Evolutionary conservation across 75 land plant species (phyloP).

Genomic region (Selaginella tamariscina): DNA sequence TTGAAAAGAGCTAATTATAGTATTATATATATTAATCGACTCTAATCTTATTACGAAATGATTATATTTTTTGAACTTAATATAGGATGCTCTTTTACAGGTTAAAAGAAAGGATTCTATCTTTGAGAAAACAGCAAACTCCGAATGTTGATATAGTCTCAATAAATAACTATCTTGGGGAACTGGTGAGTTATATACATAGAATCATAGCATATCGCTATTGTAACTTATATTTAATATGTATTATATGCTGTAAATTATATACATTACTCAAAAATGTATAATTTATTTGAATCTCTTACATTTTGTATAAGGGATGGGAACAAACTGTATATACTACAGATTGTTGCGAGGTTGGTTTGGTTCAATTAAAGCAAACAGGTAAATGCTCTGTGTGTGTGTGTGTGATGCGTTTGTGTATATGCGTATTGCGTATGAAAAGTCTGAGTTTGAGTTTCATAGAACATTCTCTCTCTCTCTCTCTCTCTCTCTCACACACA

Average conservation of each 20-base stretch:
- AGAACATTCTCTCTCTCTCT: background rate
- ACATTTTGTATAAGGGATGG: no score
- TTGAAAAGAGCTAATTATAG: no score
- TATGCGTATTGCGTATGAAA: background rate
- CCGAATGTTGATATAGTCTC: slow-evolving; percentile 14
- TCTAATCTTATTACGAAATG: no score
- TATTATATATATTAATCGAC: no score
- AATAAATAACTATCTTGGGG: slow-evolving; percentile 13
- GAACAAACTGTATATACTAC: slow-evolving; percentile 59
- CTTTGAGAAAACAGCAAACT: slow-evolving; percentile 12
- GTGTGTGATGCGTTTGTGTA: background rate
- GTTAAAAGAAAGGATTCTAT: slow-evolving; percentile 13
- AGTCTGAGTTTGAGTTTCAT: background rate
- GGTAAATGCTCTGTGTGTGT: slow-evolving; percentile 26
- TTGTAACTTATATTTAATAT: background rate
- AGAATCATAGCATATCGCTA: background rate
- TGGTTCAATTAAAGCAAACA: slow-evolving; percentile 49
- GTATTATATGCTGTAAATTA: no score
- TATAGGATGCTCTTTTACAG: background rate
- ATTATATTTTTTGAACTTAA: no score
- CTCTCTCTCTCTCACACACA: background rate
- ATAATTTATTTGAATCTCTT: no score
- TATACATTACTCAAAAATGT: no score
- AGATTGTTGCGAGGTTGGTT: slow-evolving; percentile 82
- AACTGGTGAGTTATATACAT: slow-evolving; percentile 13